Evolutionary conservation across 345 rosid species (phyloP).

Genomic region (Bruguiera parviflora): DNA sequence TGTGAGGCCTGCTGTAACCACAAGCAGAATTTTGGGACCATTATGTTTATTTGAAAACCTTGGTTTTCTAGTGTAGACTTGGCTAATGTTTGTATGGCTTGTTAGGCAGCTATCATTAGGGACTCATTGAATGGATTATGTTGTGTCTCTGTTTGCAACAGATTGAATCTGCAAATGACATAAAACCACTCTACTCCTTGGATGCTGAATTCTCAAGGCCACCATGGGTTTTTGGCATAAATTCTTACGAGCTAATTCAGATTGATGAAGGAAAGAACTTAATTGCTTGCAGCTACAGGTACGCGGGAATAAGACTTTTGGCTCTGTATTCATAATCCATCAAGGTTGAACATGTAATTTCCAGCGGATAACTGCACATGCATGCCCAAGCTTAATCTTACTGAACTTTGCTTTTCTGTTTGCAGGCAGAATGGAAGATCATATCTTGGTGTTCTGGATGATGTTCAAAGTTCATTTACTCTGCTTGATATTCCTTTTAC

Average conservation of each 20-base stretch:
- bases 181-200: conserved; percentile 50
- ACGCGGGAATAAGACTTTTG: conserved; percentile 18
- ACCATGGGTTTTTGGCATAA: conserved; percentile 74
- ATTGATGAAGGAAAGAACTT: conserved; percentile 51
- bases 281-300: conserved; percentile 90
- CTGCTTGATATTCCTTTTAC: conserved; percentile 83
- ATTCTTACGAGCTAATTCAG: conserved; percentile 70
- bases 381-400: neutral
- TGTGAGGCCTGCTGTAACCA: neutral
- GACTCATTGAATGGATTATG: neutral
- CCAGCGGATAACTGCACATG: neutral
- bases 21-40: conserved; percentile 1
- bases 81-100: neutral
- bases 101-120: neutral
- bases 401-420: conserved; percentile 14
- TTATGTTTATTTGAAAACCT: too few species aligned
- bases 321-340: neutral
- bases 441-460: conserved; percentile 71
- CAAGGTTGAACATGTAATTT: conserved; percentile 1
- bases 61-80: neutral
- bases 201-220: conserved; percentile 90
- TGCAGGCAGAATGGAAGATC: conserved; percentile 92
- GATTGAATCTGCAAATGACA: conserved; percentile 65
- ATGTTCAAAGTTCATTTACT: conserved; percentile 55
- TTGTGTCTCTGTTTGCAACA: conserved; percentile 27